These are phyloP conservation scores for Agrocybe pediades DNA, from an alignment of 768 basidiomycete species.

Conservation along the genomic window DNA sequence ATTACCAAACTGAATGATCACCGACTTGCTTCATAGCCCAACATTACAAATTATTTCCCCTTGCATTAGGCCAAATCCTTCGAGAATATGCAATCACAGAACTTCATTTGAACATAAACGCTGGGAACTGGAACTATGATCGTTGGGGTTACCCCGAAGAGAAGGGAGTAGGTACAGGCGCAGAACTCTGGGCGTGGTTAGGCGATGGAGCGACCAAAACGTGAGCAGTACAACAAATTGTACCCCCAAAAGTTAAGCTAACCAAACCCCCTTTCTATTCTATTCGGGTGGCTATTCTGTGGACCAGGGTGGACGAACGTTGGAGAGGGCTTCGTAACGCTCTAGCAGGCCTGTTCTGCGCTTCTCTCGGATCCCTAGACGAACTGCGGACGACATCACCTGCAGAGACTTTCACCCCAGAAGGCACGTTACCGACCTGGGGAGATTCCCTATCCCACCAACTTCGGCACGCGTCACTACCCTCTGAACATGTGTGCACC, in stretches of 20 bases:
- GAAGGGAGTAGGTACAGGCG: conserved; percentile 78
- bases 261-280: no score
- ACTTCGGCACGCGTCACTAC: conserved; percentile 75
- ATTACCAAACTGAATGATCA: background rate
- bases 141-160: conserved; percentile 83
- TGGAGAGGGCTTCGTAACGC: conserved; percentile 90
- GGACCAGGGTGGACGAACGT: conserved; percentile 63
- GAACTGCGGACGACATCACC: conserved; percentile 77
- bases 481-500: conserved; percentile 91
- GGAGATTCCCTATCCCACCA: conserved; percentile 41
- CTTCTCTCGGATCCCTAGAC: conserved; percentile 80
- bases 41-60: conserved; percentile 86
- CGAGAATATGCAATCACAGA: conserved; percentile 85
- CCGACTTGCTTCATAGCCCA: conserved; percentile 52
- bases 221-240: conserved; percentile 32
- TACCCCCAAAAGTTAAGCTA: conserved; percentile 5
- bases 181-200: conserved; percentile 93
- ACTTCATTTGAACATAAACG: conserved; percentile 86
- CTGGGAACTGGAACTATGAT: conserved; percentile 90
- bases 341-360: conserved; percentile 92
- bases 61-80: conserved; percentile 84
- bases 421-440: conserved; percentile 56
- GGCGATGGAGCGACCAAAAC: conserved; percentile 56
- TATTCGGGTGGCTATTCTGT: no score
- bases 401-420: conserved; percentile 55